Evolutionary conservation across 2,329 filamentous ascomycete species (phyloP), one percentile per base, ranked within the genome.

Genomic region (Colletotrichum sojae): DNA sequence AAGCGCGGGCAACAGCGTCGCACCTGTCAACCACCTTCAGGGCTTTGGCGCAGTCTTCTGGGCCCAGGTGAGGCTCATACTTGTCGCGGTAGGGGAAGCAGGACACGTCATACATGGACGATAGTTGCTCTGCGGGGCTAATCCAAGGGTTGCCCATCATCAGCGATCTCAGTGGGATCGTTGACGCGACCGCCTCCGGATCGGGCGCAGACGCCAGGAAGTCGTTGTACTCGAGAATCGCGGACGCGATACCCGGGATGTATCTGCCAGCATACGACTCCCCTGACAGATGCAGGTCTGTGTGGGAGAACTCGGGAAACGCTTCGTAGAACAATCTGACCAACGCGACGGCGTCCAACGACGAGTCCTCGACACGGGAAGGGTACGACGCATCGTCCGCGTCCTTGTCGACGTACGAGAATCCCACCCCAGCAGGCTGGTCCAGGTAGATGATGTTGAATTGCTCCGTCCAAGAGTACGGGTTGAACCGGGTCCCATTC

Each of bases 381-480:
- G 54, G n/a, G 22, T 48, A 55, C 6, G 15, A 20, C 12, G 45
- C 22, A 12, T 45, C 48, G 25, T 45, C 48, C 13, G 62, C 36
- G 1, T 16, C 27, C 3, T 65, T 25, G 48, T 53, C 54, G 18
- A 59, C 67, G 52, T 72, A 73, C 5, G 72, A 73, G 63, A 72
- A 73, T 36, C 72, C 72, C 5, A 64, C 65, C 39, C 64, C 68
- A 18, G 72, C 54, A 2, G 72, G 72, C 55, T 71, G 72, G 45
- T 73, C 72, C 27, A 73, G 61, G 58, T 71, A 73, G n/a, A 73
- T 59, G 62, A 73, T 66, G 36, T 73, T 73, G 53, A 70, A 55
- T 9, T 84, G 82, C 73, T 89, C 89, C 71, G 85, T 88, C 86
- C 87, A 90, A 2, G 86, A 86, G 80, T 85, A 89, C 0, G 86